Base-by-base conservation (phyloP, 768 basidiomycete genomes). In the Termitomyces sp. region DNA sequence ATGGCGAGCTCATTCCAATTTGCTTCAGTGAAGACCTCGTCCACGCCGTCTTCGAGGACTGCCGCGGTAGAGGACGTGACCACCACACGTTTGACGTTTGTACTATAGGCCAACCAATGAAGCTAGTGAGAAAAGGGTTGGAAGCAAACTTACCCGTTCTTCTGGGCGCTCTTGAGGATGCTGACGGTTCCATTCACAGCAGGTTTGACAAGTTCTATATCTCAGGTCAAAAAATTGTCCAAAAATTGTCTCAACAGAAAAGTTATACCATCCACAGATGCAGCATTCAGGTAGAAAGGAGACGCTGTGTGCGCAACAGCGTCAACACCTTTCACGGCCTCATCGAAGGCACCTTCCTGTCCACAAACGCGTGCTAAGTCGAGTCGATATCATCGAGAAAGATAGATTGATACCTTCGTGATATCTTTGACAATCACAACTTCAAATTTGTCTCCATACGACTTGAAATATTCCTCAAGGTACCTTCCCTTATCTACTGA, bases 101-200 rank as follows among this genome's bases (percentile, higher is more conserved):
- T 24, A 48, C 52, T 63, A 16, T 18, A 22, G 13, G 33, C 11
- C 1, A 5, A 32, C 11, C 7, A 35, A 18, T 40, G 15, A 42
- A 48, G n/a, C 33, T 49, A n/a, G 32, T 9, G 16, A 0, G 9
- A 18, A n/a, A 32, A 52, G 2, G 11, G 39, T 12, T 18, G 7
- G 9, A 3, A 1, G 20, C 4, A 18, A 11, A 63, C 74, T 22
- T 63, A 86, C 84, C 77, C 80, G 64, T 83, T 68, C 69, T 84
- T 86, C 58, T 81, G 69, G 9, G 84, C 80, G 48, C 84, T 84
- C 62, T 83, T 74, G 28, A 94, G 74, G 15, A 93, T 76, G 7
- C 84, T 79, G 1, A 82, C 66, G 0, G 91, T 93, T 1, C 92
- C 91, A 3, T 84, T 74, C 4, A 93, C 82, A 28, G 92, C 92